Conservation (phyloP, 2,329 filamentous ascomycete species). For the Penicillium digitatum region DNA sequence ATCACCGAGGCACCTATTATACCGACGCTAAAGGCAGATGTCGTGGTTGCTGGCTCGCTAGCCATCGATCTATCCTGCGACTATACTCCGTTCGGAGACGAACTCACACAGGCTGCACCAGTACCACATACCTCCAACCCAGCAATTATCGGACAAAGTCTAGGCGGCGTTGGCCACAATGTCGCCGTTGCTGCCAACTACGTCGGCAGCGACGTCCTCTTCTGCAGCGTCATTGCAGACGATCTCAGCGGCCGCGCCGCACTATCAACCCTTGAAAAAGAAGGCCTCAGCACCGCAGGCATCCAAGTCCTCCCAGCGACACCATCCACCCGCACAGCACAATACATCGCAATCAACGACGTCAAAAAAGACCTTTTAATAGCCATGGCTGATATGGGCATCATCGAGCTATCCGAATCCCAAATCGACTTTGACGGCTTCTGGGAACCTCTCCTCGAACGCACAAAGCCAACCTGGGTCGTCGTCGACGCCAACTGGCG, state of each 20-base stretch:
- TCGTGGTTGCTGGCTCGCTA: conserved; percentile 87
- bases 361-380: conserved; percentile 76
- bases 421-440: conserved; percentile 46
- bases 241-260: conserved; percentile 74
- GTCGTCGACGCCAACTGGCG: conserved; percentile 88
- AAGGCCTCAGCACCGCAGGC: conserved; percentile 60
- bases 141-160: conserved; percentile 70
- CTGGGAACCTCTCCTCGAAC: conserved; percentile 60
- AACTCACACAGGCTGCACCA: conserved; percentile 33
- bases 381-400: conserved; percentile 93
- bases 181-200: conserved; percentile 79
- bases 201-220: conserved; percentile 61
- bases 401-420: conserved; percentile 55
- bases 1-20: not conserved
- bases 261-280: conserved; percentile 58
- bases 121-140: conserved; percentile 78
- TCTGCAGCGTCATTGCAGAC: conserved; percentile 77
- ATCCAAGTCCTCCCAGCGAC: conserved; percentile 56
- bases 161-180: conserved; percentile 90
- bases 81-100: conserved; percentile 52
- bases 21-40: conserved; percentile 48
- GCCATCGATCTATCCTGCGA: conserved; percentile 86
- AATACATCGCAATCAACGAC: conserved; percentile 90
- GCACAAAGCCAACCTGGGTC: conserved; percentile 65
- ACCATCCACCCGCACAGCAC: conserved; percentile 66